Base-by-base conservation (phyloP, 768 basidiomycete species). In the Vararia minispora region DNA sequence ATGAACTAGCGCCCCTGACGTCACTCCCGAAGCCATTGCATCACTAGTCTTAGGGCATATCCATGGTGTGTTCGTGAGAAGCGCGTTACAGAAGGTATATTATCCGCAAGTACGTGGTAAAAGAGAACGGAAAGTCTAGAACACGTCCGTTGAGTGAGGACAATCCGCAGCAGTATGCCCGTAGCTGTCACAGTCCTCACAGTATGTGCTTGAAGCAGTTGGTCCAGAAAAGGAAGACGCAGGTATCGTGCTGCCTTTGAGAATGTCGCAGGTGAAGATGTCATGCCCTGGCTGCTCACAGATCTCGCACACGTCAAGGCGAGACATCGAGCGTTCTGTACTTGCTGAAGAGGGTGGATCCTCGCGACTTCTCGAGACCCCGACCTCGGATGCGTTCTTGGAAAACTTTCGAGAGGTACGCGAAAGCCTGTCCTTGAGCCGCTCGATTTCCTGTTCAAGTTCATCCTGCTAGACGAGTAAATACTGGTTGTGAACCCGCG, bases 251-350 rank as follows among this genome's bases (percentile, higher is more conserved):
- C 74, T 76, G 23, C 73, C 76, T 50, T 74, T 75, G 42, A 88
- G 65, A 34, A 86, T 68, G 42, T 78, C 76, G 55, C 89, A 91
- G 27, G 71, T 79, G 57, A 89, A 87, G 33, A 90, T 79, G 51
- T 90, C 87, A 52, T 92, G 89, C 2, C 83, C 87, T 0, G 76
- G 75, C 46, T 72, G 68, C 55, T 88, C 86, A 60, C 88, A 91
- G 31, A 90, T 81, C 56, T 92, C 89, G 60, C 89, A 92, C 4
- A 79, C 67, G 23, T 65, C 62, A 18, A 36, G 22, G 3, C 48
- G 47, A 23, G 41, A 39, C 39, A 31, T 35, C 21, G 40, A 36
- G 12, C 40, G 38, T 14, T 49, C 42, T n/a, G 51, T 51, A 18
- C 44, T 37, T 13, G 46, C 41, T 1, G 52, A 53, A 11, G 47